phyloP scores from a whole-genome alignment of 2,329 filamentous ascomycete species.

The Pyrenophora tritici-repentis region DNA sequence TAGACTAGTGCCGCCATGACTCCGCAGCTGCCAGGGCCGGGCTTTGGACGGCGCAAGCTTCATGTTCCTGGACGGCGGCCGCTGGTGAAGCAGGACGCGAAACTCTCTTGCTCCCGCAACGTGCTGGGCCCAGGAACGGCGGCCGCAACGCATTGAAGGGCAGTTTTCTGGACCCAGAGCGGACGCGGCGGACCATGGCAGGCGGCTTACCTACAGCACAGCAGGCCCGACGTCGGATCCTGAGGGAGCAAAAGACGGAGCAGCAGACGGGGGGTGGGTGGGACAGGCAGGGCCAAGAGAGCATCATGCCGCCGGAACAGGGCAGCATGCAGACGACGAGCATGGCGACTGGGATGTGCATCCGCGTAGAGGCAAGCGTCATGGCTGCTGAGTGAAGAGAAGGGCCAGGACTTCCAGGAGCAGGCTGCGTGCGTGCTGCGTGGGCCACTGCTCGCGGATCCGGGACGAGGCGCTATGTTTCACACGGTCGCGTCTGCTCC shows the following conservation, averaged over 20 bases:
- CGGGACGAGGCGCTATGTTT: conserved; percentile 45
- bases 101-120: conserved; percentile 21
- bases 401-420: conserved; percentile 11
- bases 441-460: conserved; percentile 36
- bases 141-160: conserved; percentile 10
- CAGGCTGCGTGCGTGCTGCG: conserved; percentile 17
- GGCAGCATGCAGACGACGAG: conserved; percentile 21
- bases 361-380: conserved; percentile 24
- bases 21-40: conserved; percentile 21
- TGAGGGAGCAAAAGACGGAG: conserved; percentile 7
- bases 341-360: conserved; percentile 32
- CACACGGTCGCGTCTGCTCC: conserved; percentile 30
- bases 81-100: conserved; percentile 28
- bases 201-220: background rate
- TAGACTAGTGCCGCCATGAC: conserved; percentile 28
- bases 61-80: conserved; percentile 39
- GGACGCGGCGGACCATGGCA: no score
- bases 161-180: no score
- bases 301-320: conserved; percentile 23
- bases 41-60: conserved; percentile 31
- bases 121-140: conserved; percentile 23
- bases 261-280: no score
- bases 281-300: conserved; percentile 11
- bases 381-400: conserved; percentile 13
- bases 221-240: conserved; percentile 22